Percentiles rank a stretch among this genome's conserved stretches.
These are phyloP conservation scores for Aspergillus panamensis DNA, from an alignment of 495 filamentous ascomycete genomes.

Conservation along the genomic window DNA sequence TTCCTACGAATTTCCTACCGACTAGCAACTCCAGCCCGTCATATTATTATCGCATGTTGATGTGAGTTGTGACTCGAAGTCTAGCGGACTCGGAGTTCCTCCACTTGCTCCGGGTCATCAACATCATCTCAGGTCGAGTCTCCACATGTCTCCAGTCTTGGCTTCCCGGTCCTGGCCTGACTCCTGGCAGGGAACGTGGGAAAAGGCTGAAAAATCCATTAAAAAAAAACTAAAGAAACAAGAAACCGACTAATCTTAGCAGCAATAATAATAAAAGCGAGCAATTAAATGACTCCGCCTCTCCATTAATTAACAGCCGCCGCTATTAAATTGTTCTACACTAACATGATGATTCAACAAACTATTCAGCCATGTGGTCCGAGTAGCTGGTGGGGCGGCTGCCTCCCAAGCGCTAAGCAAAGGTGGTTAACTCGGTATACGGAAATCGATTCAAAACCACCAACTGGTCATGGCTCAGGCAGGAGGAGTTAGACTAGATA, in stretches of 20 bases:
- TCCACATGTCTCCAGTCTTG: constrained; percentile 12
- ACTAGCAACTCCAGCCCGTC: no score
- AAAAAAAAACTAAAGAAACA: not conserved
- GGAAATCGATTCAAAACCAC: not conserved
- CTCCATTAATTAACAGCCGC: not conserved
- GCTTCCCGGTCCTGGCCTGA: not conserved
- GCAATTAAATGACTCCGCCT: not conserved
- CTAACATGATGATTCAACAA: constrained; percentile 3
- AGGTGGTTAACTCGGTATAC: not conserved
- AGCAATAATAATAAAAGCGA: not conserved
- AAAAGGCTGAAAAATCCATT: not conserved
- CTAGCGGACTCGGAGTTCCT: constrained; percentile 10
- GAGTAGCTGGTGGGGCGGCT: constrained; percentile 11
- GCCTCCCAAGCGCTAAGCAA: constrained; percentile 1
- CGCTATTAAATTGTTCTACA: not conserved
- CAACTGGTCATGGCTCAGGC: not conserved
- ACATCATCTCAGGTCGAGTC: not conserved
- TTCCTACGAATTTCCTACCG: not conserved
- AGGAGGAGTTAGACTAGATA: no score
- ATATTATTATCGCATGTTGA: not conserved
- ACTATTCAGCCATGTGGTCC: constrained; percentile 16
- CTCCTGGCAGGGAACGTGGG: not conserved
- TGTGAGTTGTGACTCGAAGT: not conserved
- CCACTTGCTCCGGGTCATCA: constrained; percentile 12
- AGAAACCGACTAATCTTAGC: not conserved